These are phyloP conservation scores for Lasiosphaeris hirsuta DNA, from an alignment of 495 filamentous ascomycete genomes.

Conservation along the genomic window DNA sequence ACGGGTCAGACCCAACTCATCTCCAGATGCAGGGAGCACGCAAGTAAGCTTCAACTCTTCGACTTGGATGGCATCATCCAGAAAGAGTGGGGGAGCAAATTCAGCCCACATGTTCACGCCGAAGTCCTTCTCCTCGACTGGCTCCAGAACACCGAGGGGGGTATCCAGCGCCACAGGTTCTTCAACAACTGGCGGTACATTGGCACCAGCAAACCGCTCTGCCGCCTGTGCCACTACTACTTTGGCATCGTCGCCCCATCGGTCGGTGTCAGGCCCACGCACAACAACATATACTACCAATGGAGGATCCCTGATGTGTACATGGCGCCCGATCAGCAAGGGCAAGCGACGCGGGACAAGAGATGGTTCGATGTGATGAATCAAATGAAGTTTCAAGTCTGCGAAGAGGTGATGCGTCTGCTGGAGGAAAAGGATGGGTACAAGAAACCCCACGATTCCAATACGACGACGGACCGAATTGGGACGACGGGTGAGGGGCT, in stretches of 20 bases:
- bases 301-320: neutral
- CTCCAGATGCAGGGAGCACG: no score
- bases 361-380: constrained; percentile 3
- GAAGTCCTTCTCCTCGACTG: no score
- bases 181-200: neutral
- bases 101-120: no score
- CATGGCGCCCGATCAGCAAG: neutral
- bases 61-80: no score
- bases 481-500: no score
- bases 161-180: no score
- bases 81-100: no score
- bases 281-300: neutral
- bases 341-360: neutral
- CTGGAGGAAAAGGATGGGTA: constrained; percentile 10
- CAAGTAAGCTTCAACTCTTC: no score
- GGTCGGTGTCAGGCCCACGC: neutral
- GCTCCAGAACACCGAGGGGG: no score
- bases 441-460: constrained; percentile 7
- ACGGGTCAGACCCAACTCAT: no score
- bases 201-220: neutral
- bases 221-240: neutral
- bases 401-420: neutral
- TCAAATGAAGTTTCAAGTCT: constrained; percentile 9
- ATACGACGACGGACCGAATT: constrained; percentile 7
- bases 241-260: neutral